Conservation (phyloP, 1,284 basidiomycete genomes). For the Pascua sp. region DNA sequence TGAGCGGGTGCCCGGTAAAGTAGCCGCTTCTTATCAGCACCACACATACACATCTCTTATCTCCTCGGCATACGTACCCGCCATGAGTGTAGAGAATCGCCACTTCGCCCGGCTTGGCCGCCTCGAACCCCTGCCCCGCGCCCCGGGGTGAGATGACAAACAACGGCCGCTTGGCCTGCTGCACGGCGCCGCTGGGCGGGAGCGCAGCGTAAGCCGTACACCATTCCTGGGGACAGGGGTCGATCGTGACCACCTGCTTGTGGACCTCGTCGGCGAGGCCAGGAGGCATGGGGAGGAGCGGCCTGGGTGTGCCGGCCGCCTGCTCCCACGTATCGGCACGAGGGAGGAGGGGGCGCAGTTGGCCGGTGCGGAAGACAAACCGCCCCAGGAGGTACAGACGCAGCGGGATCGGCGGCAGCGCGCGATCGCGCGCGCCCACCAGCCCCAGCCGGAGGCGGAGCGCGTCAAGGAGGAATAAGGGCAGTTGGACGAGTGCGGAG, state of each 20-base stretch:
- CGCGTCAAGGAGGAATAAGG: too few relatives aligned
- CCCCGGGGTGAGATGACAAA: constrained; percentile 4
- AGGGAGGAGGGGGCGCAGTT: too few relatives aligned
- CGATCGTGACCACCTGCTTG: neutral
- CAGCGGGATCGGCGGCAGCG: too few relatives aligned
- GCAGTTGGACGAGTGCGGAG: too few relatives aligned
- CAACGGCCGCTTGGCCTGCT: neutral
- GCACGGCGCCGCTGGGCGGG: neutral
- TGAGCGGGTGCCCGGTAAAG: constrained; percentile 17
- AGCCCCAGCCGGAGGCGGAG: too few relatives aligned
- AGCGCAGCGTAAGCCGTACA: too few relatives aligned
- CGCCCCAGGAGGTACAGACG: too few relatives aligned
- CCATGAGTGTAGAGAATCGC: constrained; percentile 29
- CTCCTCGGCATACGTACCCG: constrained; percentile 4
- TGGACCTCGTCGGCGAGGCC: neutral
- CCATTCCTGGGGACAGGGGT: too few relatives aligned
- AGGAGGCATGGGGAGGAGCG: neutral
- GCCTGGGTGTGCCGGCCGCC: neutral
- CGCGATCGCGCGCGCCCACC: too few relatives aligned
- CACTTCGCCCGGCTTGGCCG: constrained; percentile 18
- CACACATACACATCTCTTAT: neutral
- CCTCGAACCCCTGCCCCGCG: neutral
- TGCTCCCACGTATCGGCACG: too few relatives aligned
- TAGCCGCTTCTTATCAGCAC: constrained; percentile 14
- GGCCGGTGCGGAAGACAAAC: too few relatives aligned